Evolutionary conservation across 768 basidiomycete genomes (phyloP).

Genomic region (Boletus edulis): DNA sequence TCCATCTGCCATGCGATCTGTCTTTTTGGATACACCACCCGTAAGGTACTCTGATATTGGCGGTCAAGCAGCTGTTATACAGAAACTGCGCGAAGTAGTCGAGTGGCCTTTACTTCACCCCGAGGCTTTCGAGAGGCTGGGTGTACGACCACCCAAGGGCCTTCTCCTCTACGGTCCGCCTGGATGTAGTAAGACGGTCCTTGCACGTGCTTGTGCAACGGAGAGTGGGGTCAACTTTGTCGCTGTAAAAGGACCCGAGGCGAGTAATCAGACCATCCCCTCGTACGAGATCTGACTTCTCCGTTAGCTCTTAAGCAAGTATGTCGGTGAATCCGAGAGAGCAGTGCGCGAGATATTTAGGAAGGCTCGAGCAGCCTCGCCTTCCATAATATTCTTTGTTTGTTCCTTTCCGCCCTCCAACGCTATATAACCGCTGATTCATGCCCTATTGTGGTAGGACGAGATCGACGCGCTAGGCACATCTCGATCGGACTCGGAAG

Average conservation of each 20-base stretch:
- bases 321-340: slow-evolving; percentile 94
- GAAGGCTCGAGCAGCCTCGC: slow-evolving; percentile 91
- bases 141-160: slow-evolving; percentile 85
- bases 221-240: slow-evolving; percentile 96
- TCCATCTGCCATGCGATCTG: slow-evolving; percentile 91
- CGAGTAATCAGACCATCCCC: slow-evolving; percentile 31
- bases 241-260: slow-evolving; percentile 97
- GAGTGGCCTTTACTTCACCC: slow-evolving; percentile 94
- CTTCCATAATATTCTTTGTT: slow-evolving; percentile 96
- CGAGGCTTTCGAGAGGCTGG: slow-evolving; percentile 82
- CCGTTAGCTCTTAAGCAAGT: slow-evolving; percentile 88
- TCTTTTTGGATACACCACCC: slow-evolving; percentile 84
- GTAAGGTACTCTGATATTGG: slow-evolving; percentile 88
- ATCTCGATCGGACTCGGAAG: slow-evolving; percentile 59
- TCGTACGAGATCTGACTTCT: not conserved
- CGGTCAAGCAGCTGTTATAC: slow-evolving; percentile 77
- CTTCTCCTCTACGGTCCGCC: slow-evolving; percentile 93
- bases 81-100: slow-evolving; percentile 84
- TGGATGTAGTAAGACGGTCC: slow-evolving; percentile 95
- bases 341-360: slow-evolving; percentile 94
- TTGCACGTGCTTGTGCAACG: slow-evolving; percentile 87
- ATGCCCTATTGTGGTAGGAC: slow-evolving; percentile 55
- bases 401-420: slow-evolving; percentile 23
- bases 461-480: slow-evolving; percentile 94
- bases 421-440: not conserved